A percentile compares a stretch with the other conserved stretches of the same genome.
Evolutionary conservation across 768 basidiomycete species (phyloP).

Genomic region (Artomyces pyxidatus): DNA sequence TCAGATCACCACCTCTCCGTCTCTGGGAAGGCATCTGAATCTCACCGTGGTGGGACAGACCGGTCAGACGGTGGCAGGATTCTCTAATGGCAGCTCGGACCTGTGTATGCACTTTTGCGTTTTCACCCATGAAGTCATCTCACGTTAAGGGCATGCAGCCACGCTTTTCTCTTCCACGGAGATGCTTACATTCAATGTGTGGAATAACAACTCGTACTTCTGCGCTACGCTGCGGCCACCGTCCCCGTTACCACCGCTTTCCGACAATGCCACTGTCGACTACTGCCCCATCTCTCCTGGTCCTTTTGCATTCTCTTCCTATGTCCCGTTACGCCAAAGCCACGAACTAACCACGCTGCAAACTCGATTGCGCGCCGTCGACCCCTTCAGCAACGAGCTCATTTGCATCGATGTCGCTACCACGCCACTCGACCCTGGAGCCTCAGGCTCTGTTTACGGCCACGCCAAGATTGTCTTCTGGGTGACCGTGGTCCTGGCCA

Average conservation of each 20-base stretch:
- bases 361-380: constrained; percentile 83
- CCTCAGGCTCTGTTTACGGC: constrained; percentile 53
- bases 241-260: constrained; percentile 50
- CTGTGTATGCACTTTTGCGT: constrained; percentile 42
- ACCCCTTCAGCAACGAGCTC: constrained; percentile 75
- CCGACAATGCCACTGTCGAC: constrained; percentile 21
- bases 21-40: constrained; percentile 45
- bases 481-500: constrained; percentile 62
- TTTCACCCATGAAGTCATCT: constrained; percentile 7
- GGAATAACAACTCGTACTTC: constrained; percentile 62
- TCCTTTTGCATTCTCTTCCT: constrained; percentile 71
- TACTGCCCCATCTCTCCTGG: constrained; percentile 81
- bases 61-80: constrained; percentile 50
- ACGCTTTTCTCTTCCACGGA: constrained; percentile 82
- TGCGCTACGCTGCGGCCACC: constrained; percentile 76
- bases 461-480: constrained; percentile 62
- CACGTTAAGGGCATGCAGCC: constrained; percentile 34
- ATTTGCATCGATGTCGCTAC: constrained; percentile 73
- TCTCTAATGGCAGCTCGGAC: constrained; percentile 50
- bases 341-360: constrained; percentile 77
- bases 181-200: constrained; percentile 71
- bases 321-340: constrained; percentile 54
- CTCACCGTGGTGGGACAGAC: constrained; percentile 65
- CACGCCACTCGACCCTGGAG: constrained; percentile 64
- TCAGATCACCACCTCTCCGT: constrained; percentile 46